Evolutionary conservation across 257 asterid genomes (phyloP).

Genomic region (Scutellaria minor): DNA sequence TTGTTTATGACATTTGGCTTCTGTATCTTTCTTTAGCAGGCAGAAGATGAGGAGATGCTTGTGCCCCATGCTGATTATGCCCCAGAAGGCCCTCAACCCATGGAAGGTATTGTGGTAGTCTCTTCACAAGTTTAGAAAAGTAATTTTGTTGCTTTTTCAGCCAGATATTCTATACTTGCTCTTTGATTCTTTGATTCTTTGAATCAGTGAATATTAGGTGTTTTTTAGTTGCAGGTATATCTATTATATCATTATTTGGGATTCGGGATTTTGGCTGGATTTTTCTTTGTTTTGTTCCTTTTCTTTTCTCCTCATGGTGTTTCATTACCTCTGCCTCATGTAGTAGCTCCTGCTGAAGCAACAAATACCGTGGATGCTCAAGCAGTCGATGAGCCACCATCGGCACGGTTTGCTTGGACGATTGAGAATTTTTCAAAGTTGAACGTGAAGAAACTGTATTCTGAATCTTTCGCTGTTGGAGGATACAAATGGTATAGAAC

Average conservation of each 20-base stretch:
- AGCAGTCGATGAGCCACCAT: slow-evolving; percentile 58
- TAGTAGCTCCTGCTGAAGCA: slow-evolving; percentile 58
- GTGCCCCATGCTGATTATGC: slow-evolving; percentile 63
- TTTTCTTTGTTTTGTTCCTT: background rate
- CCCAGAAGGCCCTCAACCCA: slow-evolving; percentile 66
- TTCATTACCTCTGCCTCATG: slow-evolving; percentile 11
- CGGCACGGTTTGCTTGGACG: slow-evolving; percentile 72
- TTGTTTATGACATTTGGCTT: slow-evolving; percentile 29
- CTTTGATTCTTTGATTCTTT: slow-evolving; percentile 20
- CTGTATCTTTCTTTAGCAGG: slow-evolving; percentile 45
- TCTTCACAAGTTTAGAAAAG: slow-evolving; percentile 18
- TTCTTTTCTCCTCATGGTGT: slow-evolving; percentile 9
- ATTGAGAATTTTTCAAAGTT: slow-evolving; percentile 67
- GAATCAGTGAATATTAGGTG: slow-evolving; percentile 1
- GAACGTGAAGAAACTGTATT: slow-evolving; percentile 64
- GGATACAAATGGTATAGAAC: slow-evolving; percentile 64
- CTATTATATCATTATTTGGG: slow-evolving; percentile 11
- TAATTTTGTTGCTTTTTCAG: background rate
- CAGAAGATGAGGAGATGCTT: slow-evolving; percentile 68
- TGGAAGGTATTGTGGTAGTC: slow-evolving; percentile 63
- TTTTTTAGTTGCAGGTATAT: background rate
- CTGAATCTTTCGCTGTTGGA: slow-evolving; percentile 63
- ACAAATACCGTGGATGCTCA: slow-evolving; percentile 57
- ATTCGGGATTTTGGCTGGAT: slow-evolving; percentile 16
- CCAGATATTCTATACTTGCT: slow-evolving; percentile 9